Evolutionary conservation across 2,329 filamentous ascomycete species (phyloP), one percentile per base, ranked within the genome.

Genomic region (Botrytis pseudocinerea): DNA sequence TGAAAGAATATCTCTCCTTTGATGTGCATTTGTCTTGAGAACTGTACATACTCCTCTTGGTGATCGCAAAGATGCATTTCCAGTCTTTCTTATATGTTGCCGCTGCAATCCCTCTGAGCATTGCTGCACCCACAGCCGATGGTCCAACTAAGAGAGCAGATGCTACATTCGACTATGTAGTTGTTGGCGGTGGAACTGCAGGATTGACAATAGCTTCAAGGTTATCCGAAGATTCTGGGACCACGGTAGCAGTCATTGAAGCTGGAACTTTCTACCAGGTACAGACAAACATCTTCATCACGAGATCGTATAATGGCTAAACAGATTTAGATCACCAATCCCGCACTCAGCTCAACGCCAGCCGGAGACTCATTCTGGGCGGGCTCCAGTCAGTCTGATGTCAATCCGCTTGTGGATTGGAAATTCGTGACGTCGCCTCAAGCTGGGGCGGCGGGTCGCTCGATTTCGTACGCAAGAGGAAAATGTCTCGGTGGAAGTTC

Each of bases 191-290:
- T 6, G 84, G 84, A 7, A 85, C 84, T 0, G 81, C 84, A 8
- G 84, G 84, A 8, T 80, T 85, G 8, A 80, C 82, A 1, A 78
- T 85, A 28, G 84, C 84, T 7, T 79, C 79, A 40, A 81, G 84
- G 8, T 79, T 85, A n/a, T 66, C 93, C 40, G 88, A 93, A 82
- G 95, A 95, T 82, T 86, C 66, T 10, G 32, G 46, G 6, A 59
- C 73, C 22, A 74, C 54, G 44, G 74, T 77, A 38, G 75, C 74
- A 28, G 73, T 76, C 1, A 64, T 77, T 12, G 74, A 77, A 66
- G 75, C 74, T 8, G 76, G 74, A 1, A 60, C 25, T 20, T 73
- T 62, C 59, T 57, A 57, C 20, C 18, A 71, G 61, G n/a, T 59
- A 69, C 48, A 54, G 35, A 69, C 20, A 54, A 35, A 25, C 1